phyloP scores from a whole-genome alignment of 2,329 filamentous ascomycete genomes.

The Rhinocladiella similis region DNA sequence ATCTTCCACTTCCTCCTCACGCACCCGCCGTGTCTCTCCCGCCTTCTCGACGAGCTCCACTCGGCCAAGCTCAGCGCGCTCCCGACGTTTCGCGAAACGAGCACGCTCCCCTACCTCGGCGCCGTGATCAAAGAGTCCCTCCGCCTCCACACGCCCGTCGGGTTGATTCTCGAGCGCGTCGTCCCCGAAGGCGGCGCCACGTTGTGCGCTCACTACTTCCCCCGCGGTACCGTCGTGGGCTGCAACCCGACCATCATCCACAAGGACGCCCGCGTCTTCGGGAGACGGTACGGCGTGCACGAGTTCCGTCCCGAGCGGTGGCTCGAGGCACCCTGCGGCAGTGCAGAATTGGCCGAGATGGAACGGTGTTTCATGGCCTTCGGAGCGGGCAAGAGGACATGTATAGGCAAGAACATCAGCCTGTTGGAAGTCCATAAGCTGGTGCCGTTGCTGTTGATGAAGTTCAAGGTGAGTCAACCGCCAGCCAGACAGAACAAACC shows the following conservation, averaged over 20 bases:
- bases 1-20: constrained; percentile 34
- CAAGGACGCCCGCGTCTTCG: constrained; percentile 49
- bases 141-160: constrained; percentile 66
- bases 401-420: constrained; percentile 8
- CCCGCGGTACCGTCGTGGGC: constrained; percentile 70
- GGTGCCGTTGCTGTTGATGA: constrained; percentile 18
- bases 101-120: constrained; percentile 15
- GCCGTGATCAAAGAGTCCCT: constrained; percentile 19
- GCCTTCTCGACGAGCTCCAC: constrained; percentile 32
- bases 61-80: constrained; percentile 29
- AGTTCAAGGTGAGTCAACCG: constrained; percentile 6
- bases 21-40: constrained; percentile 28
- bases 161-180: constrained; percentile 70
- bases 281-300: constrained; percentile 30
- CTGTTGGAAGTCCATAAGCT: constrained; percentile 7
- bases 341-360: background rate
- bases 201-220: constrained; percentile 65
- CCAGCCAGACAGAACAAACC: too few relatives aligned
- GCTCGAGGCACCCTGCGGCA: constrained; percentile 12
- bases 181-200: constrained; percentile 64
- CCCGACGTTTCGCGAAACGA: constrained; percentile 18
- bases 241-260: constrained; percentile 75
- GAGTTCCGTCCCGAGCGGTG: constrained; percentile 43
- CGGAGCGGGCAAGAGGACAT: background rate
- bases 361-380: constrained; percentile 7